Percentiles rank a stretch among this genome's conserved stretches.
Evolutionary conservation across 805 yeast species (phyloP).

Genomic region (Candida vartiovaarae): DNA sequence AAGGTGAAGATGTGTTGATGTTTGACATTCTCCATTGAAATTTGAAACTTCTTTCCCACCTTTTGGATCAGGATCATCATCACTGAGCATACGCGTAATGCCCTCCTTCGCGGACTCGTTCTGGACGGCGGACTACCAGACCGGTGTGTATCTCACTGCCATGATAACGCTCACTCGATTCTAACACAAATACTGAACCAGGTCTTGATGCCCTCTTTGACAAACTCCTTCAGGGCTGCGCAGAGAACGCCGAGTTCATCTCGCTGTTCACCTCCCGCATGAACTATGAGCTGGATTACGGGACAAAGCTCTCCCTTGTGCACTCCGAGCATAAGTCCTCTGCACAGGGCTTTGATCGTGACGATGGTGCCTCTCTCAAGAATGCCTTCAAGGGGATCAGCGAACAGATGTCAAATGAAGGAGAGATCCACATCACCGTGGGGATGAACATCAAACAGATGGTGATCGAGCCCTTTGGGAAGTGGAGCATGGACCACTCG

Average conservation of each 20-base stretch:
- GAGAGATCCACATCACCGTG: conserved; percentile 49
- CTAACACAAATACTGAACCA: conserved; percentile 1
- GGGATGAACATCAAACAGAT: conserved; percentile 52
- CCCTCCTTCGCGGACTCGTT: conserved; percentile 67
- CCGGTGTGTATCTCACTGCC: conserved; percentile 29
- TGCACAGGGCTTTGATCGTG: conserved; percentile 37
- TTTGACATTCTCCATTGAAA: too few relatives aligned
- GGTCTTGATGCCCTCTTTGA: conserved; percentile 46
- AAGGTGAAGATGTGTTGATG: too few relatives aligned
- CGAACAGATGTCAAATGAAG: conserved; percentile 50
- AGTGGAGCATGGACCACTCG: conserved; percentile 71
- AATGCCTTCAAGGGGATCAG: conserved; percentile 54
- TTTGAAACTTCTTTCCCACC: too few relatives aligned
- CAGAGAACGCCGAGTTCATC: conserved; percentile 64
- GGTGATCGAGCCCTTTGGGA: conserved; percentile 63
- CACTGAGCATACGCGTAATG: conserved; percentile 16
- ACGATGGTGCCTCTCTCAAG: conserved; percentile 62
- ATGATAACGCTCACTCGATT: not conserved
- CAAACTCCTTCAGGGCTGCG: conserved; percentile 53
- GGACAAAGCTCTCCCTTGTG: conserved; percentile 42
- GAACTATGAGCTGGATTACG: conserved; percentile 66
- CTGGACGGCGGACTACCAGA: conserved; percentile 63
- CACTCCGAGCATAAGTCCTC: conserved; percentile 30
- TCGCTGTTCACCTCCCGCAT: conserved; percentile 59
- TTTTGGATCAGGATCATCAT: too few relatives aligned